A percentile compares a stretch with the other conserved stretches of the same genome.
Evolutionary conservation across 2,329 filamentous ascomycete genomes (phyloP).

Genomic region (Bipolaris oryzae): DNA sequence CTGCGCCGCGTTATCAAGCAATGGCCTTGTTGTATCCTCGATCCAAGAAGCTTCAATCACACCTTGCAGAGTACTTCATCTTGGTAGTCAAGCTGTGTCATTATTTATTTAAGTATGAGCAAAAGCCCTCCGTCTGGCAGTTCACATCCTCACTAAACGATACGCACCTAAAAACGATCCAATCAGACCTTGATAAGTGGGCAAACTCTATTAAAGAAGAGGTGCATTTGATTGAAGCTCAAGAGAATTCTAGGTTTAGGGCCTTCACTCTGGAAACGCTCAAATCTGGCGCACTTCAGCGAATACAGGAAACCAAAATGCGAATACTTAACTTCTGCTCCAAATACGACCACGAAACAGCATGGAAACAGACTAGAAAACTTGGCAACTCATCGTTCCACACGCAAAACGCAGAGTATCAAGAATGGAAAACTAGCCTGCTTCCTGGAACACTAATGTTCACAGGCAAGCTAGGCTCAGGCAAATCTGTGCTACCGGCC

Average conservation of each 20-base stretch:
- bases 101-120: constrained; percentile 39
- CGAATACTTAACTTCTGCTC: constrained; percentile 51
- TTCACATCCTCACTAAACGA: constrained; percentile 42
- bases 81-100: constrained; percentile 51
- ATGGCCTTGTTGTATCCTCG: constrained; percentile 49
- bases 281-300: constrained; percentile 18
- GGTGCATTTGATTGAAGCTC: constrained; percentile 31
- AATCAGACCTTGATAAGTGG: constrained; percentile 46
- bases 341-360: constrained; percentile 48
- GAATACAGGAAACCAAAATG: constrained; percentile 26
- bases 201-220: constrained; percentile 49
- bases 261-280: constrained; percentile 23
- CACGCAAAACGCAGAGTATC: constrained; percentile 25
- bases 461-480: constrained; percentile 52
- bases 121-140: constrained; percentile 43
- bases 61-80: constrained; percentile 52
- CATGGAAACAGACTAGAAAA: constrained; percentile 54
- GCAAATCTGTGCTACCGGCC: constrained; percentile 55
- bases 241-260: constrained; percentile 36
- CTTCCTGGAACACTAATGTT: constrained; percentile 43
- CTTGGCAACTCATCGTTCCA: constrained; percentile 45
- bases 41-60: constrained; percentile 45
- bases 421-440: constrained; percentile 34
- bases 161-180: constrained; percentile 40
- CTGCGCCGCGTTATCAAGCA: constrained; percentile 49